Evolutionary conservation across 2,329 filamentous ascomycete genomes (phyloP).

Genomic region (Aspergillus spinulosporus): DNA sequence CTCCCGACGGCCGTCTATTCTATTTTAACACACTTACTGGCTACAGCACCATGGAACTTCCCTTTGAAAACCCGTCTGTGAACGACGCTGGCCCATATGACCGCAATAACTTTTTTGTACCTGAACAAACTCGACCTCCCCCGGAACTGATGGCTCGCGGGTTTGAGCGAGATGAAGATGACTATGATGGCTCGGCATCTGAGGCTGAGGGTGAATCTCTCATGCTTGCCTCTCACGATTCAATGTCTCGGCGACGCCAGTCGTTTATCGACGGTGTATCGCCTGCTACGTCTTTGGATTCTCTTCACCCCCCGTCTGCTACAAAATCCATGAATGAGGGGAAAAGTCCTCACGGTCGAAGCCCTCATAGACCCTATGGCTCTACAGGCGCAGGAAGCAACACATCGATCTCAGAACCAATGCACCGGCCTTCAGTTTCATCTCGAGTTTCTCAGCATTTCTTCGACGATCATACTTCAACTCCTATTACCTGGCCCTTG

Average conservation of each 20-base stretch:
- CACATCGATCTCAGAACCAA: slow-evolving; percentile 57
- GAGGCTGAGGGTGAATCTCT: slow-evolving; percentile 78
- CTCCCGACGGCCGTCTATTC: slow-evolving; percentile 85
- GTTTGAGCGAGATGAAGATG: slow-evolving; percentile 79
- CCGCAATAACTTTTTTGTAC: slow-evolving; percentile 82
- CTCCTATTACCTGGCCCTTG: slow-evolving; percentile 82
- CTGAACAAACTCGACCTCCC: slow-evolving; percentile 85
- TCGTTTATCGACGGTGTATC: slow-evolving; percentile 73
- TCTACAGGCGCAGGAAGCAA: slow-evolving; percentile 53
- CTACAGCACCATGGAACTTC: slow-evolving; percentile 90
- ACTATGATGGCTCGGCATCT: slow-evolving; percentile 87
- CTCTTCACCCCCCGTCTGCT: slow-evolving; percentile 70
- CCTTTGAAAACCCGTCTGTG: slow-evolving; percentile 84
- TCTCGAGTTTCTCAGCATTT: slow-evolving; percentile 72
- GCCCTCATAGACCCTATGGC: slow-evolving; percentile 27
- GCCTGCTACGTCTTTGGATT: slow-evolving; percentile 88
- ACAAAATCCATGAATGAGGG: slow-evolving; percentile 60
- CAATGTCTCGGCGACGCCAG: slow-evolving; percentile 65
- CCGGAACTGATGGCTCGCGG: slow-evolving; percentile 88
- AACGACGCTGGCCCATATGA: slow-evolving; percentile 85
- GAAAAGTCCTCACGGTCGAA: slow-evolving; percentile 24
- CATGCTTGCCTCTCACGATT: slow-evolving; percentile 68
- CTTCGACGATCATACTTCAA: slow-evolving; percentile 81
- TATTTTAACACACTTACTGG: slow-evolving; percentile 99
- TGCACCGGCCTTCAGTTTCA: slow-evolving; percentile 44